Conservation (phyloP, 768 basidiomycete genomes). For the Pleurotus sapidus region DNA sequence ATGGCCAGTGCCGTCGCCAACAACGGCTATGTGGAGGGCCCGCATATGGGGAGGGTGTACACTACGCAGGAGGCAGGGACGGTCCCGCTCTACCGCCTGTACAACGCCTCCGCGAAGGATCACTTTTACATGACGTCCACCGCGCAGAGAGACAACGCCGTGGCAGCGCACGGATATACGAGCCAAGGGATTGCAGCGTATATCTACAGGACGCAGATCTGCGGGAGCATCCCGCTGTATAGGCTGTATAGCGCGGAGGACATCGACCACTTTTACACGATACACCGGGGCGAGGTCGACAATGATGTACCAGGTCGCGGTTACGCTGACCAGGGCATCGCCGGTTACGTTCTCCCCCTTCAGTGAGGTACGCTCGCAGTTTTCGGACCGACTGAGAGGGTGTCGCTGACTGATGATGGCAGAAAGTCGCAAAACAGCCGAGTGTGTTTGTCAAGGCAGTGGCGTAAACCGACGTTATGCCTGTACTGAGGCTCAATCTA, state of each 20-base stretch:
- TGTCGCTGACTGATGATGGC: no score
- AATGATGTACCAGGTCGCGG: not conserved
- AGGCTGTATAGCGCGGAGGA: not conserved
- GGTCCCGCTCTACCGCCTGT: conserved; percentile 12
- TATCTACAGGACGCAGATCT: conserved; percentile 5
- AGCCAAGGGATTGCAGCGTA: conserved; percentile 8
- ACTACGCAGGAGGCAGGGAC: conserved; percentile 7
- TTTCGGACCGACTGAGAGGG: no score
- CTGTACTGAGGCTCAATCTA: no score
- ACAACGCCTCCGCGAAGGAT: conserved; percentile 4
- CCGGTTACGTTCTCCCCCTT: not conserved
- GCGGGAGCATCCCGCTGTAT: not conserved
- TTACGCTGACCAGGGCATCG: not conserved
- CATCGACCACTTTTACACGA: conserved; percentile 4
- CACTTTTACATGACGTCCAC: conserved; percentile 13
- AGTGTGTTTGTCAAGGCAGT: no score
- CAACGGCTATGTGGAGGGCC: not conserved
- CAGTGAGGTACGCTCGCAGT: not conserved
- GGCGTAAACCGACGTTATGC: no score
- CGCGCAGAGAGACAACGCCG: conserved; percentile 4
- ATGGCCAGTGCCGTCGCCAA: conserved; percentile 1
- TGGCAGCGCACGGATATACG: conserved; percentile 2
- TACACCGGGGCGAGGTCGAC: not conserved
- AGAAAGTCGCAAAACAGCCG: no score
- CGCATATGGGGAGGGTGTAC: not conserved